Evolutionary conservation across 345 rosid genomes (phyloP).

Genomic region (Dipteronia sinensis): DNA sequence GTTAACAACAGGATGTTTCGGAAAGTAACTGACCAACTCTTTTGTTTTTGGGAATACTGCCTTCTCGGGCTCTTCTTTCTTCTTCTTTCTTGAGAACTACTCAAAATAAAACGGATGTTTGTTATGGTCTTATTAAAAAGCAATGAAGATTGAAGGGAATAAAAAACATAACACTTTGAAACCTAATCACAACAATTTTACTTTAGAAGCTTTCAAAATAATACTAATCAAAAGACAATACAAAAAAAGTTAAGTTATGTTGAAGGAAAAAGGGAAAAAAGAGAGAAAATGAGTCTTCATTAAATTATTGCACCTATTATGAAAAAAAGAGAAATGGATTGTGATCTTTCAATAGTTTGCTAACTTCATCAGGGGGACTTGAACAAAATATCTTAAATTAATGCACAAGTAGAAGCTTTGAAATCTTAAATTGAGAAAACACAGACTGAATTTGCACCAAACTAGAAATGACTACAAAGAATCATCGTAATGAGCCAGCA

Average conservation of each 20-base stretch:
- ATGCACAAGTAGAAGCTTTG: not conserved
- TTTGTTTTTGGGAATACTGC: slow-evolving; percentile 40
- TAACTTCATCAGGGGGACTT: too few relatives aligned
- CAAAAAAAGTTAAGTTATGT: not conserved
- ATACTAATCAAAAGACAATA: not conserved
- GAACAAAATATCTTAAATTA: too few relatives aligned
- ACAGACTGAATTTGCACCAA: not conserved
- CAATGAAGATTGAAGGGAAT: not conserved
- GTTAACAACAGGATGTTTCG: slow-evolving; percentile 6
- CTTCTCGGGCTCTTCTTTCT: slow-evolving; percentile 74
- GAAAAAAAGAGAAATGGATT: not conserved
- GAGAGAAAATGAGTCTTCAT: not conserved
- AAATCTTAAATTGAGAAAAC: not conserved
- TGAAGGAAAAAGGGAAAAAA: not conserved
- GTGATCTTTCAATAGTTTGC: too few relatives aligned
- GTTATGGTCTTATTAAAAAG: slow-evolving; percentile 11
- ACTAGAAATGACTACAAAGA: not conserved
- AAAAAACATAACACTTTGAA: not conserved
- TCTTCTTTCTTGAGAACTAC: slow-evolving; percentile 85
- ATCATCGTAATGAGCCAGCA: not conserved
- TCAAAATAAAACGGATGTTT: slow-evolving; percentile 15
- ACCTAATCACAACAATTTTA: slow-evolving; percentile 4
- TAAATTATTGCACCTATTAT: not conserved
- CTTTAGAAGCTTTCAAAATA: not conserved
- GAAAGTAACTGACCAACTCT: slow-evolving; percentile 43